Percentiles rank a stretch among this genome's conserved stretches.
phyloP scores from a whole-genome alignment of 129 eudicot genomes.

The Flaveria bidentis region DNA sequence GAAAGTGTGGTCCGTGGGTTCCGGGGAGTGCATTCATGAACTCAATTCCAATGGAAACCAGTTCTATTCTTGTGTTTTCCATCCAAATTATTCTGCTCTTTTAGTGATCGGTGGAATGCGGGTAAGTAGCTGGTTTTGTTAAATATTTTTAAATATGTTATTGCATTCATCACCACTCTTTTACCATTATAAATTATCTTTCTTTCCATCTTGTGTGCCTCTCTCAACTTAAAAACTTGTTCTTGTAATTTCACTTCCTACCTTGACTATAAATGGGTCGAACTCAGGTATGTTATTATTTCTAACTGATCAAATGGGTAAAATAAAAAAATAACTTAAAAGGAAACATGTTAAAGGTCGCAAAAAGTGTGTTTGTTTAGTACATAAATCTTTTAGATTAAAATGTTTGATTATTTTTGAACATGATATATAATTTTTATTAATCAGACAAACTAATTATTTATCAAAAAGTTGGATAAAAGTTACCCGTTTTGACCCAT shows the following conservation, averaged over 20 bases:
- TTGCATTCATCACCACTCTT: slow-evolving; percentile 15
- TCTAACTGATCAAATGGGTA: background rate
- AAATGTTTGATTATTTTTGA: background rate
- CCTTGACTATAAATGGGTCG: background rate
- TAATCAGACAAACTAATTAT: background rate
- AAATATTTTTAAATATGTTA: background rate
- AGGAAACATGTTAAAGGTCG: background rate
- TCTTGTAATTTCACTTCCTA: background rate
- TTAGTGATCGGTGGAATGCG: slow-evolving; percentile 83
- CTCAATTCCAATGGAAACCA: slow-evolving; percentile 78
- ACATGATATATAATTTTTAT: background rate
- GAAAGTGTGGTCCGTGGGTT: slow-evolving; percentile 85
- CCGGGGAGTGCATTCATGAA: slow-evolving; percentile 88
- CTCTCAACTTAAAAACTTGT: background rate
- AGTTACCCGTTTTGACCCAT: background rate
- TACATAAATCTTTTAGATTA: background rate
- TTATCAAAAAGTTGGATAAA: background rate
- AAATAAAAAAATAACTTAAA: slow-evolving; percentile 1
- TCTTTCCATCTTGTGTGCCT: background rate
- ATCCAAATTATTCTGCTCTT: slow-evolving; percentile 88
- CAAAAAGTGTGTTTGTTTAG: background rate
- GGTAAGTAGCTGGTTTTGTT: slow-evolving; percentile 38
- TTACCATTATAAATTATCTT: background rate
- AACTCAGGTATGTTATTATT: background rate
- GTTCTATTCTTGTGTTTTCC: slow-evolving; percentile 97